Percentiles rank a stretch among this genome's conserved stretches.
Conservation (phyloP, 164 flowering plant genomes). For the Vitis vinifera region DNA sequence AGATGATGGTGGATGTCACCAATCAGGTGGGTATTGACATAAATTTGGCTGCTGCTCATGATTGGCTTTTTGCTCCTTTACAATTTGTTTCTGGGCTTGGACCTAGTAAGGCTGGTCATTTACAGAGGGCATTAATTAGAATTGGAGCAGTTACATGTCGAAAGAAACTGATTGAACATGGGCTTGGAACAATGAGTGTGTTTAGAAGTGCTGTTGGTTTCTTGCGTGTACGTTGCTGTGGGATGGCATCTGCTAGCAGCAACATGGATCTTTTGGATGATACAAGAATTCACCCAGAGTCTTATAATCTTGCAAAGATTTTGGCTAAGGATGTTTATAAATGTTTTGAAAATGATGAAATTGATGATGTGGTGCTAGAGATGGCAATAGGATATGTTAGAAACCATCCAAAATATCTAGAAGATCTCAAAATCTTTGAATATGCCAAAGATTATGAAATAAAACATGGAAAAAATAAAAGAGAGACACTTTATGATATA, state of each 20-base stretch:
- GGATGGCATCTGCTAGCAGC: slow-evolving; percentile 73
- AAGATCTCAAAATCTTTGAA: slow-evolving; percentile 39
- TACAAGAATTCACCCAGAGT: slow-evolving; percentile 95
- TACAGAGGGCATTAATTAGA: slow-evolving; percentile 79
- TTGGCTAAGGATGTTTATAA: slow-evolving; percentile 80
- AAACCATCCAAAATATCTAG: slow-evolving; percentile 60
- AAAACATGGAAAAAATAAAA: slow-evolving; percentile 38
- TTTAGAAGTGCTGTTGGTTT: slow-evolving; percentile 91
- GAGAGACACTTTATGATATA: slow-evolving; percentile 66
- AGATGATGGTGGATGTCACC: slow-evolving; percentile 90
- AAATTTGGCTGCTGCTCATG: slow-evolving; percentile 87
- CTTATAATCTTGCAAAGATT: slow-evolving; percentile 80
- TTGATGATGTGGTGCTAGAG: slow-evolving; percentile 78
- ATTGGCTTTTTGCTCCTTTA: slow-evolving; percentile 90
- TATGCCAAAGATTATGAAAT: slow-evolving; percentile 40
- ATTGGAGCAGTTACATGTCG: slow-evolving; percentile 69
- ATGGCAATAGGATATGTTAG: slow-evolving; percentile 92
- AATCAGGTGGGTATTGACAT: slow-evolving; percentile 95
- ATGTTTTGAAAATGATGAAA: slow-evolving; percentile 46
- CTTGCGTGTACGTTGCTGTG: slow-evolving; percentile 85
- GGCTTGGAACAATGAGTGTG: slow-evolving; percentile 70
- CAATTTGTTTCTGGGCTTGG: slow-evolving; percentile 95
- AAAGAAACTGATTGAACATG: slow-evolving; percentile 64
- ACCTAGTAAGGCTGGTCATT: slow-evolving; percentile 87
- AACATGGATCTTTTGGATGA: slow-evolving; percentile 88